These are phyloP conservation scores for Populus davidiana DNA, from an alignment of 345 rosid genomes.

Conservation along the genomic window DNA sequence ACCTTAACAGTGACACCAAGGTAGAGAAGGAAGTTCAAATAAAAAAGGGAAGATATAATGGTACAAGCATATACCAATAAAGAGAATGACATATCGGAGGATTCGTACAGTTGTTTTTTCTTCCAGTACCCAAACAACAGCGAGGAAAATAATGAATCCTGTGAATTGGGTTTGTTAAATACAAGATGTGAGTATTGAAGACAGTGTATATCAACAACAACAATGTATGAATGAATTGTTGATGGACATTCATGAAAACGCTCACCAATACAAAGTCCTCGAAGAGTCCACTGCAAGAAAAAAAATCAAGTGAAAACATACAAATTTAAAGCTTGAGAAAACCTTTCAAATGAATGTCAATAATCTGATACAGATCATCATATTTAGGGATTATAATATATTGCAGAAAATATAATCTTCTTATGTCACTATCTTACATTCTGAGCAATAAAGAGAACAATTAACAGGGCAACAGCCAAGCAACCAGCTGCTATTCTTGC, in stretches of 20 bases:
- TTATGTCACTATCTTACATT: slow-evolving; percentile 52
- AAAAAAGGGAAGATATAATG: background rate
- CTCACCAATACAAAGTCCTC: slow-evolving; percentile 90
- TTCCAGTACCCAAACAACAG: slow-evolving; percentile 82
- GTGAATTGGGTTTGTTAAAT: slow-evolving; percentile 19
- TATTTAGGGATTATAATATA: background rate
- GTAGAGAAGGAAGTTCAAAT: slow-evolving; percentile 2
- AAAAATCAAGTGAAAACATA: background rate
- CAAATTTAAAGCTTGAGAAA: slow-evolving; percentile 13
- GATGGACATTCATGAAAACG: background rate
- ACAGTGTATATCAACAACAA: background rate
- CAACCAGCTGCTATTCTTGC: slow-evolving; percentile 96
- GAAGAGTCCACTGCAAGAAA: slow-evolving; percentile 84
- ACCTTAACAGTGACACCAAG: background rate
- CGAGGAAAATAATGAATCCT: slow-evolving; percentile 89
- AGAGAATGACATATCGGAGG: slow-evolving; percentile 89
- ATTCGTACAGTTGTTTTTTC: slow-evolving; percentile 67
- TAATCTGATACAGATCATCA: background rate
- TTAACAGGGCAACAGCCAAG: slow-evolving; percentile 63
- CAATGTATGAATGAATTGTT: background rate
- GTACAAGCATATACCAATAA: slow-evolving; percentile 69
- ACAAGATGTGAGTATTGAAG: slow-evolving; percentile 6
- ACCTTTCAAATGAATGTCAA: slow-evolving; percentile 7
- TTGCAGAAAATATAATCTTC: background rate
- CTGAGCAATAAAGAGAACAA: slow-evolving; percentile 84